Evolutionary conservation across 2,329 filamentous ascomycete genomes (phyloP).

Genomic region (Dactylellina leptospora): DNA sequence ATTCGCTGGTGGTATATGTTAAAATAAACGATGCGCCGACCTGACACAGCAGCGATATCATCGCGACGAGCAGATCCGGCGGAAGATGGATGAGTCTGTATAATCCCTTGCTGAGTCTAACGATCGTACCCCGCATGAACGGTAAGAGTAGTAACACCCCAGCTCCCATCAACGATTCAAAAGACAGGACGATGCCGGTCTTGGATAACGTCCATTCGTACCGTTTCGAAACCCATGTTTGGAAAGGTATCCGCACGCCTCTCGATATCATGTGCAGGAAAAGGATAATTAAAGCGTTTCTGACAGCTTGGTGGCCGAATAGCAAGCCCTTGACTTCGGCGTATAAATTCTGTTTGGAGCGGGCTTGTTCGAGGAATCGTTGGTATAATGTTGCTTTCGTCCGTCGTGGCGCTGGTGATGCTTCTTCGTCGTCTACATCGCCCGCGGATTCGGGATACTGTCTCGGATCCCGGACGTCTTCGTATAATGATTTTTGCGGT

Average conservation of each 20-base stretch:
- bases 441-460: slow-evolving; percentile 17
- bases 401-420: neutral
- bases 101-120: neutral
- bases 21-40: slow-evolving; percentile 19
- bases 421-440: slow-evolving; percentile 25
- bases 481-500: slow-evolving; percentile 30
- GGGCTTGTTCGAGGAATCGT: slow-evolving; percentile 35
- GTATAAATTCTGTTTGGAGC: slow-evolving; percentile 38
- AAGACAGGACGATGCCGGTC: slow-evolving; percentile 48
- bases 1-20: slow-evolving; percentile 21
- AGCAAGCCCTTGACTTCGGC: slow-evolving; percentile 24
- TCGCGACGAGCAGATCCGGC: slow-evolving; percentile 37
- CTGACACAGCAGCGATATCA: slow-evolving; percentile 15
- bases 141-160: slow-evolving; percentile 27
- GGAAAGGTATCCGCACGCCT: slow-evolving; percentile 44
- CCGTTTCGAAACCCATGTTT: slow-evolving; percentile 49
- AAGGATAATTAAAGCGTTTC: slow-evolving; percentile 42
- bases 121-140: slow-evolving; percentile 17
- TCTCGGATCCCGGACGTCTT: slow-evolving; percentile 12
- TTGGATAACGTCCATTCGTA: slow-evolving; percentile 47
- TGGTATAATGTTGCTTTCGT: slow-evolving; percentile 32
- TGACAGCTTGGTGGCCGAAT: slow-evolving; percentile 28
- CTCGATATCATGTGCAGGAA: slow-evolving; percentile 29
- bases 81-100: slow-evolving; percentile 26
- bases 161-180: slow-evolving; percentile 40